These are phyloP conservation scores for Friedmanniomyces simplex DNA, from an alignment of 495 filamentous ascomycete species.

Conservation along the genomic window DNA sequence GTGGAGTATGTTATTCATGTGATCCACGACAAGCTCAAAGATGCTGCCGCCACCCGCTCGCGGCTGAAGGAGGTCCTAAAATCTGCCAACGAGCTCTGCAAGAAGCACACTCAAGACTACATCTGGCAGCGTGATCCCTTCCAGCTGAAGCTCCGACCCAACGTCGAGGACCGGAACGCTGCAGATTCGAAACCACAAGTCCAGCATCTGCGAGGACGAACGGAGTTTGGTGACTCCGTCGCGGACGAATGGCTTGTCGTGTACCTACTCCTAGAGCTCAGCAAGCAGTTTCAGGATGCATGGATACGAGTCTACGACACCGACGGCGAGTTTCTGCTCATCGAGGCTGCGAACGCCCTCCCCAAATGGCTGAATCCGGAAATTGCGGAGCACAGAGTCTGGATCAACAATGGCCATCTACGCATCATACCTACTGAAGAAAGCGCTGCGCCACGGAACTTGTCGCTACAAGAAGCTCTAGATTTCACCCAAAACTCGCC, in stretches of 20 bases:
- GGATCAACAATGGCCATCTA: conserved; percentile 56
- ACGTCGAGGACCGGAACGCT: not conserved
- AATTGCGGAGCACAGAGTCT: conserved; percentile 66
- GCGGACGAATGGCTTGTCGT: conserved; percentile 98
- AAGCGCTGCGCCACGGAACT: conserved; percentile 26
- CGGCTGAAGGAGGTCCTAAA: conserved; percentile 62
- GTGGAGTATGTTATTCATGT: conserved; percentile 78
- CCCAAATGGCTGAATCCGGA: conserved; percentile 91
- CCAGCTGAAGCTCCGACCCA: conserved; percentile 39
- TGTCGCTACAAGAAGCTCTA: conserved; percentile 52
- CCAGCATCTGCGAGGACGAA: conserved; percentile 16
- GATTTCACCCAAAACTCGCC: conserved; percentile 44
- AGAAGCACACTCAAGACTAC: conserved; percentile 61
- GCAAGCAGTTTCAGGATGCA: conserved; percentile 56
- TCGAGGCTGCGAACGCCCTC: conserved; percentile 82
- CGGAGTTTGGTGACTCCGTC: conserved; percentile 78
- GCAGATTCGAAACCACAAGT: not conserved
- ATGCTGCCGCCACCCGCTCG: conserved; percentile 42
- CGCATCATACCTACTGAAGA: conserved; percentile 54
- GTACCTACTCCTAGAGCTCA: conserved; percentile 77
- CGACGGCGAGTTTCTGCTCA: conserved; percentile 89
- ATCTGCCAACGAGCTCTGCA: conserved; percentile 50
- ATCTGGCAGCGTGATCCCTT: conserved; percentile 92
- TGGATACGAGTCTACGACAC: conserved; percentile 78
- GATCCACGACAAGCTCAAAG: conserved; percentile 42